A percentile compares a stretch with the other conserved stretches of the same genome.
Evolutionary conservation across 176 grass and related monocot genomes (phyloP).

Genomic region (Zoysia pacifica): DNA sequence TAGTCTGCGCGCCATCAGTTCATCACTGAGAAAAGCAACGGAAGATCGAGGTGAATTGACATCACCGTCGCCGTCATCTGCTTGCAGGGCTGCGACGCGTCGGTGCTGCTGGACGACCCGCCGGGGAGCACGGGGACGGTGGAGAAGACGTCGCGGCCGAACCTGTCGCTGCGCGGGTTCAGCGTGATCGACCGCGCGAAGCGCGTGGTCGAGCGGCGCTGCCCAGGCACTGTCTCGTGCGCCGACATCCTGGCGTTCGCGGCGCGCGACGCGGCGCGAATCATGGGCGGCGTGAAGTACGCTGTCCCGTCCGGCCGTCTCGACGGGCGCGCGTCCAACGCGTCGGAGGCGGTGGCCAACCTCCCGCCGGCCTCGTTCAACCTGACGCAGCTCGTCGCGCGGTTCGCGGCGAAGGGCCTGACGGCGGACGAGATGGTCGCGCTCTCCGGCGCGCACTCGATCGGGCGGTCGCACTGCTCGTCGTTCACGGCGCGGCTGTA

Average conservation of each 20-base stretch:
- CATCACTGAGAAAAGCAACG: no score
- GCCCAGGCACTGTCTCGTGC: slow-evolving; percentile 49
- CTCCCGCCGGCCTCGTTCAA: slow-evolving; percentile 25
- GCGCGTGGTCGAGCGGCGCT: slow-evolving; percentile 49
- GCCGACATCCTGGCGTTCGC: slow-evolving; percentile 71
- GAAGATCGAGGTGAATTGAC: no score
- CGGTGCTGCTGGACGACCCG: slow-evolving; percentile 58
- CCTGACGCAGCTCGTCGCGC: slow-evolving; percentile 37
- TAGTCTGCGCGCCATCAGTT: no score
- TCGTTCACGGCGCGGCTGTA: slow-evolving; percentile 48
- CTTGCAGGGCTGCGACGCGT: slow-evolving; percentile 63
- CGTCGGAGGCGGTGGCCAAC: slow-evolving; percentile 44
- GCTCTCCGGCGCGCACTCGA: slow-evolving; percentile 60
- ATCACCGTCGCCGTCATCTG: neutral
- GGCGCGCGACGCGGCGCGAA: slow-evolving; percentile 48
- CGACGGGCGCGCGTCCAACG: slow-evolving; percentile 56
- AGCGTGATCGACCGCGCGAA: slow-evolving; percentile 58
- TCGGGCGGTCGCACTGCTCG: slow-evolving; percentile 69
- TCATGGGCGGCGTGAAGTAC: slow-evolving; percentile 57
- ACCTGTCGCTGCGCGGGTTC: slow-evolving; percentile 53
- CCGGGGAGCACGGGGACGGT: slow-evolving; percentile 25
- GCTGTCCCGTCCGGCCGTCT: slow-evolving; percentile 56
- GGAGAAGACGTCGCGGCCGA: slow-evolving; percentile 48
- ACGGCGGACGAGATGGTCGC: slow-evolving; percentile 57
- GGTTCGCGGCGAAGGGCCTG: slow-evolving; percentile 61